These are phyloP conservation scores for Cymbopogon citratus DNA, from an alignment of 176 grass and related monocot genomes.

Conservation along the genomic window DNA sequence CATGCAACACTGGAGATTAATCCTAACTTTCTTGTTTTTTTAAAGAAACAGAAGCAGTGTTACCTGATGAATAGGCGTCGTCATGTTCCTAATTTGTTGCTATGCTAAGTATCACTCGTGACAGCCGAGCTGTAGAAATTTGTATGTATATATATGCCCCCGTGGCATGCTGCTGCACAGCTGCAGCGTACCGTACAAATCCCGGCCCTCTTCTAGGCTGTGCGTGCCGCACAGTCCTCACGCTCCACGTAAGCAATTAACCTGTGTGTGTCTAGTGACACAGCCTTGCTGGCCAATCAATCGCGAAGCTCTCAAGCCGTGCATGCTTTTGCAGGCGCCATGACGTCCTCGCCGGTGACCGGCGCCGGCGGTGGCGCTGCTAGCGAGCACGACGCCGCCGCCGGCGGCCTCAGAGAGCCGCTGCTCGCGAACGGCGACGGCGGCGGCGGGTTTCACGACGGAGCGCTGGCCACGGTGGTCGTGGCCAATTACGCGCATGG, in stretches of 20 bases:
- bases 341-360: neutral
- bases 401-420: neutral
- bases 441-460: neutral
- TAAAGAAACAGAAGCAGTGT: too few species aligned
- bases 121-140: neutral
- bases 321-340: conserved; percentile 1
- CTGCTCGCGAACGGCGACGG: neutral
- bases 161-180: neutral
- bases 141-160: neutral
- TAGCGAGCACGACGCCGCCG: neutral
- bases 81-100: too few species aligned
- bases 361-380: too few species aligned
- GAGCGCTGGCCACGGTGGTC: neutral
- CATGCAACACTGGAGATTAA: too few species aligned
- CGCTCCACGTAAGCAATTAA: neutral
- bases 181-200: neutral
- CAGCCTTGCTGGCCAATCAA: neutral
- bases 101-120: neutral
- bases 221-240: neutral
- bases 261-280: neutral
- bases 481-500: neutral
- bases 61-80: too few species aligned
- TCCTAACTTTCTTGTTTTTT: too few species aligned
- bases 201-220: neutral
- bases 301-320: neutral